These are phyloP conservation scores for Hyparrhenia diplandra DNA, from an alignment of 176 grass and related monocot species.

Conservation along the genomic window DNA sequence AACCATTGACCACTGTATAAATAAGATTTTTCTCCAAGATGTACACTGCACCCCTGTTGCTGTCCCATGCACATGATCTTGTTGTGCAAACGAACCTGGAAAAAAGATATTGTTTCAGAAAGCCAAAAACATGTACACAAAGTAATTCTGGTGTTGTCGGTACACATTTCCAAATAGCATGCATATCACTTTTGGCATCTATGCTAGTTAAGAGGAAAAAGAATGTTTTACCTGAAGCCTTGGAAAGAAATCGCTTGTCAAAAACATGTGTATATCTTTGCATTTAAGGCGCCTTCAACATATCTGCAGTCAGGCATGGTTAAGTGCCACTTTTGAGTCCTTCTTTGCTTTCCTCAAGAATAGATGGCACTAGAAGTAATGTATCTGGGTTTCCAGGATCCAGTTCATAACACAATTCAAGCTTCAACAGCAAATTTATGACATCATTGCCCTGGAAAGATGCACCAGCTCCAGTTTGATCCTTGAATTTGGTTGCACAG, in stretches of 20 bases:
- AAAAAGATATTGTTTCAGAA: not conserved
- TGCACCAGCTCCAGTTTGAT: conserved; percentile 39
- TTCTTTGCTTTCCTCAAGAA: conserved; percentile 66
- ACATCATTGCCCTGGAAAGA: conserved; percentile 64
- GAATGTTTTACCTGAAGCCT: conserved; percentile 62
- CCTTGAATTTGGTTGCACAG: conserved; percentile 36
- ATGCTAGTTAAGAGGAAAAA: not conserved
- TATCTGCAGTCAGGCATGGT: conserved; percentile 51
- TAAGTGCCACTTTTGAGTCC: conserved; percentile 50
- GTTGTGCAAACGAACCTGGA: conserved; percentile 85
- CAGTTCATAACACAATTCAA: conserved; percentile 86
- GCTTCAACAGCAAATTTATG: conserved; percentile 72
- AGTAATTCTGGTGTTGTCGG: not conserved
- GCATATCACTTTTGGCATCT: not conserved
- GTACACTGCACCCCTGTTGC: conserved; percentile 50
- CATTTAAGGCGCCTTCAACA: conserved; percentile 67
- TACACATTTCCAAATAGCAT: not conserved
- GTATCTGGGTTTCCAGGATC: conserved; percentile 70
- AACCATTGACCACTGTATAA: conserved; percentile 57
- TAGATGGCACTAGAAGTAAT: conserved; percentile 60
- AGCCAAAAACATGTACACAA: not conserved
- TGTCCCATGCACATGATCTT: conserved; percentile 43
- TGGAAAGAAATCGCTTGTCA: conserved; percentile 78
- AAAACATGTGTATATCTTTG: conserved; percentile 63
- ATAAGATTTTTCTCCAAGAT: conserved; percentile 82